A percentile compares a stretch with the other conserved stretches of the same genome.
Conservation (phyloP, 2,329 filamentous ascomycete genomes). For the Epicoccum nigrum region DNA sequence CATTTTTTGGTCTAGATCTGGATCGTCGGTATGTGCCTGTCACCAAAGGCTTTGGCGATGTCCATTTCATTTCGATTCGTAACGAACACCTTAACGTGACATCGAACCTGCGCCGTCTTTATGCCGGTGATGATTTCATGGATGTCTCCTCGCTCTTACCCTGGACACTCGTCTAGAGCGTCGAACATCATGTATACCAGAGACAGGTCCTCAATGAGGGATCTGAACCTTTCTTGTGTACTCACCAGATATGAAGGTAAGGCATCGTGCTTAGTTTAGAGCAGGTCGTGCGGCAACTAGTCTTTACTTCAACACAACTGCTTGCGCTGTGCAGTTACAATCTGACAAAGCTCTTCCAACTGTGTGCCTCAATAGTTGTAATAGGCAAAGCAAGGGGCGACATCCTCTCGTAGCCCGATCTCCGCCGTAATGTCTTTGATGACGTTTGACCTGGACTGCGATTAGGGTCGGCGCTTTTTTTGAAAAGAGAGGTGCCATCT, state of each 20-base stretch:
- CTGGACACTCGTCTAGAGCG: conserved; percentile 25
- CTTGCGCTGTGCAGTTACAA: conserved; percentile 19
- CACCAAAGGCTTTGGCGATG: conserved; percentile 23
- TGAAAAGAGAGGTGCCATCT: neutral
- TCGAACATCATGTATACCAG: conserved; percentile 20
- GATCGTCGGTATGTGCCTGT: conserved; percentile 24
- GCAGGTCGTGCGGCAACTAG: conserved; percentile 8
- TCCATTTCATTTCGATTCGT: conserved; percentile 29
- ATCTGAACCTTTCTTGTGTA: conserved; percentile 13
- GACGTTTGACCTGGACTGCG: conserved; percentile 22
- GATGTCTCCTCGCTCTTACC: conserved; percentile 13
- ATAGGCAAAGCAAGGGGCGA: conserved; percentile 27
- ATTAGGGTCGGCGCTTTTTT: neutral
- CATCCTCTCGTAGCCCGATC: conserved; percentile 13
- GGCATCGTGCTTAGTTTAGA: conserved; percentile 17
- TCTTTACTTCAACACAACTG: conserved; percentile 18
- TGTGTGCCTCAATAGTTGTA: conserved; percentile 25
- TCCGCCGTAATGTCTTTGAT: conserved; percentile 26
- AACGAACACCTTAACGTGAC: conserved; percentile 25
- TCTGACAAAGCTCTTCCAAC: conserved; percentile 7
- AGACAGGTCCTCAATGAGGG: conserved; percentile 7
- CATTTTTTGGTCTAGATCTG: conserved; percentile 24
- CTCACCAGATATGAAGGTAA: conserved; percentile 14
- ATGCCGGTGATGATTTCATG: conserved; percentile 14
- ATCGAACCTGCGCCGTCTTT: conserved; percentile 6